Base-by-base conservation (phyloP, 345 rosid genomes). In the Rhodomyrtus tomentosa region DNA sequence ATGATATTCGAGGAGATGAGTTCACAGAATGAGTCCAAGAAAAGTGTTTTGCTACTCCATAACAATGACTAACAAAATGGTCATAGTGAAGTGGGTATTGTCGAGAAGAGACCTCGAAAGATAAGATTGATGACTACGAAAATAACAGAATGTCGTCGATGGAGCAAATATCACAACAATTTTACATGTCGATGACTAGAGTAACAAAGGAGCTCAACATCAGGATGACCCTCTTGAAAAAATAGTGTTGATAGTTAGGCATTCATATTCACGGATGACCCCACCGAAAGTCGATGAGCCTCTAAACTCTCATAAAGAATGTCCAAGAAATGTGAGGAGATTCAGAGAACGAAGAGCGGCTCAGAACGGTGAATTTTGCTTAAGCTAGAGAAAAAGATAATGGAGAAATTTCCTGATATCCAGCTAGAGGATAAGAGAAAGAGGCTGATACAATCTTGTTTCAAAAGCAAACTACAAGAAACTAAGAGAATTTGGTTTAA, bases 391-490 rank as follows among this genome's bases (percentile, higher is more conserved):
- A 92, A 80, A 91, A 92, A 81, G 85, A 50, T 86, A 87, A 80
- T 96, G 25, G 98, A 96, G 82, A 90, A 92, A 42, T 25, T 56
- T 53, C 98, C 96, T 1, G 92, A 95, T 55, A 48, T 88, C 88
- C 85, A 91, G 22, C 89, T 95, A 51, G 90, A 89, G 15, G 88
- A 85, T 36, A 89, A 86, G 38, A 95, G 95, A 1, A 96, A 94
- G 89, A 92, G 90, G 88, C 87, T 96, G 9, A 89, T 96, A 53
- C 98, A 93, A 82, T 93, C 95, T 6, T 94, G 94, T 81, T 94
- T 96, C 80, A 96, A 96, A 96, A 88, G 96, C 94, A 2, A 94
- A 91, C 52, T 93, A 94, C 91, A 96, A 95, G 89, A 88, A 89
- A 92, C 93, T 40, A 88, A 83, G 87, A 79, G 59, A 5, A 40